Base-by-base conservation (phyloP, 129 eudicot species). In the Saposhnikovia divaricata region DNA sequence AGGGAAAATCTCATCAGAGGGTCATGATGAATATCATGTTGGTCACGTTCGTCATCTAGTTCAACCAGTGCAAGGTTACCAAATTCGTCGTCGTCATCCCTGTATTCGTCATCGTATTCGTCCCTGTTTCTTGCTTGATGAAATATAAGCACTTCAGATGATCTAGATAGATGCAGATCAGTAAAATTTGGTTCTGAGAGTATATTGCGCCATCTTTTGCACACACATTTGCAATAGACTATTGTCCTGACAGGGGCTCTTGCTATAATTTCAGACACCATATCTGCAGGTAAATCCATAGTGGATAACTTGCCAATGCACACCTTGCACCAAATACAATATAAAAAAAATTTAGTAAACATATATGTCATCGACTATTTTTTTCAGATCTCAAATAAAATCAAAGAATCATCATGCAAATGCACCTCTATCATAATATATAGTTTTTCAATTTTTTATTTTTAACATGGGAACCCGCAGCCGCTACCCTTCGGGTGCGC, bases 121-220 rank as follows among this genome's bases (percentile, higher is more conserved):
- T 46, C 15, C 5, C 43, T 40, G 48, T 14, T 75, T 55, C 77
- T 21, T 19, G 70, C 0, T 4, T 88, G 79, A 46, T 79, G 86
- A 27, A 81, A 11, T 21, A 83, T 72, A n/a, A 87, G 69, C 55
- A 81, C 34, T 44, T 79, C 40, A 11, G 50, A 81, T 46, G 93
- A 80, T 69, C 84, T 76, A 0, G 85, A 83, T 50, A 82, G 85
- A 66, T 83, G 88, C 57, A 78, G 50, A 6, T 38, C 34, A 21
- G 44, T 63, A 71, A 89, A 87, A 28, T 75, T 45, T 18, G 88
- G 79, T 14, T 78, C 69, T 13, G 68, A 43, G 80, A 87, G 44
- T 50, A 89, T 79, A 34, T 78, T n/a, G 39, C 43, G 75, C 86
- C 89, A 89, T 9, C 63, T 37, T 76, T 63, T 83, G 85, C 89